Evolutionary conservation across 2,329 filamentous ascomycete genomes (phyloP).

Genomic region (Cladophialophora bantiana): DNA sequence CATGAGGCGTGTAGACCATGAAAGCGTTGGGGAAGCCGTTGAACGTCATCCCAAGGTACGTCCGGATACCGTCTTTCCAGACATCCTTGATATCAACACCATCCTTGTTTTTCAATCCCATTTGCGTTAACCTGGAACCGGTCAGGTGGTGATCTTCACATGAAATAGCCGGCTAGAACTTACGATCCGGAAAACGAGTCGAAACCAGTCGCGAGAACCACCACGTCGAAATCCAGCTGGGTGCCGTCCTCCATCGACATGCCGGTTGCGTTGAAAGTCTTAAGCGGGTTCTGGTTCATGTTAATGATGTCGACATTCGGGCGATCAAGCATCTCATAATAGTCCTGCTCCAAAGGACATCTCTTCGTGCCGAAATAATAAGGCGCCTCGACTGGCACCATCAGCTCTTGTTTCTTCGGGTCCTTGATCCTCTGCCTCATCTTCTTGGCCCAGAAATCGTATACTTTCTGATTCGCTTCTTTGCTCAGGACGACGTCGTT

Average conservation of each 20-base stretch:
- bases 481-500: slow-evolving; percentile 57
- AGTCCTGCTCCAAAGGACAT: slow-evolving; percentile 57
- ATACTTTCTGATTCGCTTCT: slow-evolving; percentile 61
- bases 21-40: slow-evolving; percentile 58
- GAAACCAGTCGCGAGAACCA: slow-evolving; percentile 56
- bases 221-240: slow-evolving; percentile 47
- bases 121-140: slow-evolving; percentile 45
- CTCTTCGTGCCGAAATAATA: slow-evolving; percentile 65
- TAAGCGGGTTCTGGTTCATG: slow-evolving; percentile 48
- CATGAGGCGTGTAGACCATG: slow-evolving; percentile 62
- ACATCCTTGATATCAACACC: slow-evolving; percentile 46
- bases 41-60: slow-evolving; percentile 54
- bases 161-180: neutral
- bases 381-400: slow-evolving; percentile 61
- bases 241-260: slow-evolving; percentile 33
- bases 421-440: slow-evolving; percentile 60
- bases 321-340: slow-evolving; percentile 59
- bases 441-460: slow-evolving; percentile 64
- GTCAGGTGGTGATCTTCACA: neutral
- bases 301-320: slow-evolving; percentile 57
- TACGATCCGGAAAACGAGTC: slow-evolving; percentile 49
- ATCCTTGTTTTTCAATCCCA: slow-evolving; percentile 49
- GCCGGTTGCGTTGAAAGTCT: slow-evolving; percentile 32
- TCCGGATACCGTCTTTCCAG: slow-evolving; percentile 48
- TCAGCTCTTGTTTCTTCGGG: slow-evolving; percentile 57